Conservation (phyloP, 2,329 filamentous ascomycete species). For the Xylaria sp. region DNA sequence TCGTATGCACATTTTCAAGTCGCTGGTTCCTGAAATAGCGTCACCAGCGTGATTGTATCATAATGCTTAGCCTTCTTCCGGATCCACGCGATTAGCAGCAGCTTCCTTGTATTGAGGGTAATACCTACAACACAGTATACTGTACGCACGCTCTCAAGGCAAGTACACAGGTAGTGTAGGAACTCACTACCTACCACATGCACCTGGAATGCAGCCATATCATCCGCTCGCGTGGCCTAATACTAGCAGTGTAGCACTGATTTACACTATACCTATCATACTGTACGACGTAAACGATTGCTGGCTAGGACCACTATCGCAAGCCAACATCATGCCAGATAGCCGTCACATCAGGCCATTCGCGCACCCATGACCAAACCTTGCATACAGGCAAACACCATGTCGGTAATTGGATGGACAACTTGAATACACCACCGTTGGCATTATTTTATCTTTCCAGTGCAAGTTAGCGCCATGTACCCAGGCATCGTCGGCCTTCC, state of each 20-base stretch:
- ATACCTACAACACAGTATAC: not conserved
- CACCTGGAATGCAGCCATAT: not conserved
- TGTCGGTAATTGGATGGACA: slow-evolving; percentile 30
- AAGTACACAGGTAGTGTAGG: not conserved
- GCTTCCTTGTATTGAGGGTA: not conserved
- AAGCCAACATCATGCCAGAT: slow-evolving; percentile 38
- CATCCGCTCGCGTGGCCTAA: not conserved
- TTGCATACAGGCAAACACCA: slow-evolving; percentile 32
- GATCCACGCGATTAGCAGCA: slow-evolving; percentile 3
- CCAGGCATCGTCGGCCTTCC: not conserved
- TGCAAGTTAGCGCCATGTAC: not conserved
- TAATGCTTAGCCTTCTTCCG: not conserved
- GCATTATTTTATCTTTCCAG: not conserved
- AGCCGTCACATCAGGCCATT: slow-evolving; percentile 38
- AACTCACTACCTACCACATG: not conserved
- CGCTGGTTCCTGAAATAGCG: slow-evolving; percentile 32
- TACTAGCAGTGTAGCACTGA: not conserved
- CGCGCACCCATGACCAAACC: slow-evolving; percentile 33
- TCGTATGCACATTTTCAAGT: slow-evolving; percentile 7
- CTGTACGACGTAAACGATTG: slow-evolving; percentile 6
- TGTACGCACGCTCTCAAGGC: too few species aligned
- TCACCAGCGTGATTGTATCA: slow-evolving; percentile 11
- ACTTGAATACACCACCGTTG: not conserved
- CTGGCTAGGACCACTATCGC: slow-evolving; percentile 20
- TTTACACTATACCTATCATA: not conserved